A percentile compares a stretch with the other conserved stretches of the same genome.
Conservation (phyloP, 192 early-diverging fungal species). For the Umbelopsis sp. region DNA sequence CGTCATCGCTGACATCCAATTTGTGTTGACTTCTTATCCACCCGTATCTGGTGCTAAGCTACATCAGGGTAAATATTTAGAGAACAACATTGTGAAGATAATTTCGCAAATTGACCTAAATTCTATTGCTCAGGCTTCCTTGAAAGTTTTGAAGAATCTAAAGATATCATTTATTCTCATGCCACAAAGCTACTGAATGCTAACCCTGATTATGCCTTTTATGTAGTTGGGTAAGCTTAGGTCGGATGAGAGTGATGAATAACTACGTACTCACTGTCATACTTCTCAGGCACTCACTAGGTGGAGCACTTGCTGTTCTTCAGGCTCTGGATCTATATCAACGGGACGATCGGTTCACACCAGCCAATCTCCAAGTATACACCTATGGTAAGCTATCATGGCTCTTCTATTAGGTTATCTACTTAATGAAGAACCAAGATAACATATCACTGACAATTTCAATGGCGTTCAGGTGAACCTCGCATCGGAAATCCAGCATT, state of each 20-base stretch:
- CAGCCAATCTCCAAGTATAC: constrained; percentile 19
- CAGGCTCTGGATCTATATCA: constrained; percentile 34
- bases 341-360: constrained; percentile 1
- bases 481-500: constrained; percentile 29
- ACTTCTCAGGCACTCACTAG: constrained; percentile 30
- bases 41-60: constrained; percentile 21
- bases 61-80: constrained; percentile 20
- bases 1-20: constrained; percentile 14
- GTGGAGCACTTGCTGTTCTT: constrained; percentile 29
- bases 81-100: not conserved
- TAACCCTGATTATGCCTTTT: constrained; percentile 24
- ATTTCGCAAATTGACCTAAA: not conserved
- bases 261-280: not conserved
- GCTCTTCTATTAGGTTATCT: not conserved
- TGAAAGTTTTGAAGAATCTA: constrained; percentile 8
- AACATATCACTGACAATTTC: not conserved
- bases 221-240: constrained; percentile 21
- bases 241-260: not conserved
- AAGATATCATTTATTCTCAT: not conserved
- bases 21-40: constrained; percentile 19
- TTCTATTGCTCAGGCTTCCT: constrained; percentile 15
- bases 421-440: not conserved
- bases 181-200: constrained; percentile 3
- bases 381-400: constrained; percentile 26
- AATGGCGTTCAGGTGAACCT: constrained; percentile 19